Evolutionary conservation across 2,329 filamentous ascomycete species (phyloP), one percentile per base, ranked within the genome.

Genomic region (Acephala macrosclerotiorum): DNA sequence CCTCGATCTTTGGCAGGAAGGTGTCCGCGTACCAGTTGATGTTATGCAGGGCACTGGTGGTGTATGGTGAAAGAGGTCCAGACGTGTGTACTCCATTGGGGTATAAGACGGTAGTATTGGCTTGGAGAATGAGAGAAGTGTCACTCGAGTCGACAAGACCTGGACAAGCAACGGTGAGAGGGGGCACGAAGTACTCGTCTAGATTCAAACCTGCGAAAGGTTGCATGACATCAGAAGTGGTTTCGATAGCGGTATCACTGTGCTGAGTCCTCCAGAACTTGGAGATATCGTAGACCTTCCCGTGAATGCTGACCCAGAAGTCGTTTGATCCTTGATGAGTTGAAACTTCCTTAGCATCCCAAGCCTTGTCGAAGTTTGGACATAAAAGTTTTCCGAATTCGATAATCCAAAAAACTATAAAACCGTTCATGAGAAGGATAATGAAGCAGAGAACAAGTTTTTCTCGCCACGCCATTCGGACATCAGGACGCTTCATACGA

Each of bases 381-480:
- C 96, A 99, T 2, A 98, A 83, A 1, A 99, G 78, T 63, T 86
- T 88, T 38, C 95, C 94, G 73, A 99, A 96, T 45, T 81, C 87
- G 69, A 97, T 86, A 73, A 99, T 97, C 86, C 93, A 97, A 81
- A 99, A 99, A 65, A 97, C 84, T 67, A 99, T 87, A 33, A 87
- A 75, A 45, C 77, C 93, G 79, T 99, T 99, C 71, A 97, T 80
- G 14, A 99, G 73, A 35, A 92, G 77, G 72, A 99, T 98, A 60
- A 97, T 74, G 65, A 92, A 82, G 56, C 94, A 89, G 12, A 99
- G 82, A 0, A 96, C 91, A 12, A 99, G 60, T 80, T 99, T 99
- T 76, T 99, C 96, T 79, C 96, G 88, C 96, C 96, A 99, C 0
- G 96, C 96, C 88, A 97, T 92, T 29, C 96, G 92, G 9, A 99